Evolutionary conservation across 345 rosid genomes (phyloP).

Genomic region (Hypericum perforatum): DNA sequence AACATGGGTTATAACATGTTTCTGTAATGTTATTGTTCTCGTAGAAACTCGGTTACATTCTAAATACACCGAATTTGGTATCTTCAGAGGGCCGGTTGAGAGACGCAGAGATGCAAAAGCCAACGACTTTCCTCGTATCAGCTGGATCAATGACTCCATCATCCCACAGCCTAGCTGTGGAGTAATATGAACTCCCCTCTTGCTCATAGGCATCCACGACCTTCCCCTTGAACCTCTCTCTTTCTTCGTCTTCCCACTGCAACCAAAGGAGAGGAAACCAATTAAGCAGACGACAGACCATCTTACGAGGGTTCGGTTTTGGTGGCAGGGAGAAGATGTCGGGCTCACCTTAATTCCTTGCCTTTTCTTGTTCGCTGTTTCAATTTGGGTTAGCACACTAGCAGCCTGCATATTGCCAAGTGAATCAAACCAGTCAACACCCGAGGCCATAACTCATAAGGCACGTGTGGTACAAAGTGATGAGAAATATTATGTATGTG

Average conservation of each 20-base stretch:
- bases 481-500: background rate
- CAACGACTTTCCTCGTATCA: conserved; percentile 62
- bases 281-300: background rate
- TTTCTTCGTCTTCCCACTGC: conserved; percentile 78
- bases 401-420: conserved; percentile 57
- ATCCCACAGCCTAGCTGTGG: conserved; percentile 93
- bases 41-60: conserved; percentile 43
- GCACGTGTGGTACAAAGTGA: background rate
- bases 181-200: conserved; percentile 76
- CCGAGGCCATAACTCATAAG: background rate
- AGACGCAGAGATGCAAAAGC: conserved; percentile 66
- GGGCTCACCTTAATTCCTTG: conserved; percentile 60
- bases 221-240: conserved; percentile 57
- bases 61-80: conserved; percentile 75
- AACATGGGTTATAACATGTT: background rate
- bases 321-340: background rate
- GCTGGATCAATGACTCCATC: conserved; percentile 94
- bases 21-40: background rate
- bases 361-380: conserved; percentile 76
- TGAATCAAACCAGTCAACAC: conserved; percentile 3
- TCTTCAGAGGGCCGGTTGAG: conserved; percentile 46
- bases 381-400: conserved; percentile 84
- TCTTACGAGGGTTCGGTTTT: background rate
- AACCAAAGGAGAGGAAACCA: conserved; percentile 1
- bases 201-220: conserved; percentile 70